Evolutionary conservation across 768 basidiomycete species (phyloP).

Genomic region (Amanita muscaria): DNA sequence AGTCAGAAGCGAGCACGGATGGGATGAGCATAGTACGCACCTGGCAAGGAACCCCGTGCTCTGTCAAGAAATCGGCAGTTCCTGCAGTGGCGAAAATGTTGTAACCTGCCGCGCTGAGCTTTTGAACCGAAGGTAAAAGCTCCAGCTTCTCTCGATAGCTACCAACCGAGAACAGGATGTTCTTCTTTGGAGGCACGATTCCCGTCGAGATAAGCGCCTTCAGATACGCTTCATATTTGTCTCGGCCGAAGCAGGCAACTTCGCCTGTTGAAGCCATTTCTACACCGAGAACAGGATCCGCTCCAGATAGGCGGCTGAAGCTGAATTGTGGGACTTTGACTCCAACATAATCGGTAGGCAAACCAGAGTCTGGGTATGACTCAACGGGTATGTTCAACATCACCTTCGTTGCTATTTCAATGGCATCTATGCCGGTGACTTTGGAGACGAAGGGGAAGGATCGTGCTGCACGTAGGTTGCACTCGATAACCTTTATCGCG

Average conservation of each 20-base stretch:
- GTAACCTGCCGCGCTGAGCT: constrained; percentile 86
- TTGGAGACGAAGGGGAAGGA: constrained; percentile 99
- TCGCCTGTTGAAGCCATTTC: constrained; percentile 99
- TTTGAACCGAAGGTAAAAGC: constrained; percentile 90
- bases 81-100: constrained; percentile 96
- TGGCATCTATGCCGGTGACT: constrained; percentile 94
- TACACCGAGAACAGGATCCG: constrained; percentile 94
- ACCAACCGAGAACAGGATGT: constrained; percentile 93
- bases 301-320: constrained; percentile 92
- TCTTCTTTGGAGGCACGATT: constrained; percentile 92
- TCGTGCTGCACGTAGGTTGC: constrained; percentile 93
- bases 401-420: constrained; percentile 98
- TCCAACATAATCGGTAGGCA: constrained; percentile 92
- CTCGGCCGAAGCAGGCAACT: constrained; percentile 94
- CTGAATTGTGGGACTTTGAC: constrained; percentile 99
- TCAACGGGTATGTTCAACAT: constrained; percentile 90
- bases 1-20: constrained; percentile 3
- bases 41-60: constrained; percentile 96
- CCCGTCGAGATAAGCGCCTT: constrained; percentile 97
- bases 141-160: constrained; percentile 97
- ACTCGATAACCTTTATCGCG: constrained; percentile 99
- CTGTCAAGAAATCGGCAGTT: constrained; percentile 94
- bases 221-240: constrained; percentile 98
- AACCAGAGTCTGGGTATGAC: constrained; percentile 79
- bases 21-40: constrained; percentile 26